phyloP scores from a whole-genome alignment of 1,284 basidiomycete species.

The Chiua sp. region DNA sequence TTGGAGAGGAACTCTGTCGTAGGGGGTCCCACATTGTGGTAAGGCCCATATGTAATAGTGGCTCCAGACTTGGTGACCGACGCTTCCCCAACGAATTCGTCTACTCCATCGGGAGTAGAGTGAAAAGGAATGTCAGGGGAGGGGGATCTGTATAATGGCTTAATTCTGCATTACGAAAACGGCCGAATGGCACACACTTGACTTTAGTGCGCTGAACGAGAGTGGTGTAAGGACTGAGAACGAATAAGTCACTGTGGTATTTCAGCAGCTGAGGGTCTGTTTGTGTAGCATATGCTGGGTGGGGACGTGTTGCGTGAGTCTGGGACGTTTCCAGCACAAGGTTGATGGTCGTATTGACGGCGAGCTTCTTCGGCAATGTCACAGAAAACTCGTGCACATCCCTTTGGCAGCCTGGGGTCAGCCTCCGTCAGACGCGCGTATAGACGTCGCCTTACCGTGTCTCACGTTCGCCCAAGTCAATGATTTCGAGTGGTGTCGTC shows the following conservation, averaged over 20 bases:
- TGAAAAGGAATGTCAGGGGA: conserved; percentile 72
- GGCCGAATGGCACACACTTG: conserved; percentile 54
- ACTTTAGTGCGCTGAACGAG: conserved; percentile 85
- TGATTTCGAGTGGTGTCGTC: conserved; percentile 58
- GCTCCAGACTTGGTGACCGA: conserved; percentile 78
- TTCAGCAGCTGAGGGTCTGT: conserved; percentile 82
- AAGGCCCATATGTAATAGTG: conserved; percentile 90
- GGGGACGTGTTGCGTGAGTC: conserved; percentile 77
- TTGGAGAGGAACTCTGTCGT: conserved; percentile 58
- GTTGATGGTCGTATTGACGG: conserved; percentile 64
- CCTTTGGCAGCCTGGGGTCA: conserved; percentile 26
- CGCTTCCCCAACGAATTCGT: conserved; percentile 59
- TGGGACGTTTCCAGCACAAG: conserved; percentile 79
- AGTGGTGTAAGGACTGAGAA: conserved; percentile 87
- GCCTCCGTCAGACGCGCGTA: neutral
- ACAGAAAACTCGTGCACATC: conserved; percentile 53
- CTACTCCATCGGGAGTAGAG: conserved; percentile 63
- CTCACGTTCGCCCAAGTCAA: conserved; percentile 54
- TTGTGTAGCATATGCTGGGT: conserved; percentile 79
- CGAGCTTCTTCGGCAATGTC: conserved; percentile 50
- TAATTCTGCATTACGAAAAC: conserved; percentile 7
- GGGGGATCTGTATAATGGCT: conserved; percentile 56
- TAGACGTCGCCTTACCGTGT: conserved; percentile 49
- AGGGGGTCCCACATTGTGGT: conserved; percentile 72
- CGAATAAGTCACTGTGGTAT: conserved; percentile 76